Percentiles rank a stretch among this genome's conserved stretches.
Evolutionary conservation across 176 grass and related monocot genomes (phyloP).

Genomic region (Elaeis guineensis): DNA sequence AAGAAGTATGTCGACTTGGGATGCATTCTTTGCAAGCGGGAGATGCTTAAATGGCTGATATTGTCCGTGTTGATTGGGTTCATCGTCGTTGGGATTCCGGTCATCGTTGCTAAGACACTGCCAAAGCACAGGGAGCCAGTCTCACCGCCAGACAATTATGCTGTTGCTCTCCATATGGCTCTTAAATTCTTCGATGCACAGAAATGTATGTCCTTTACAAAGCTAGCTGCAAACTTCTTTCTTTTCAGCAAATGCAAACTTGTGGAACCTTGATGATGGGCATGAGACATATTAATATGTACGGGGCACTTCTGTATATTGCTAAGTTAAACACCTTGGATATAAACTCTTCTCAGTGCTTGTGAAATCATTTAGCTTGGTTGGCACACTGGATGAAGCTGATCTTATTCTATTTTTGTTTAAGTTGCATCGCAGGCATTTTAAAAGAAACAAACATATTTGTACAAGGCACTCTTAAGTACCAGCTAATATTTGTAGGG

Average conservation of each 20-base stretch:
- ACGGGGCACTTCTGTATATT: no score
- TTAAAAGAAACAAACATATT: no score
- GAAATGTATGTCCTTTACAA: conserved; percentile 10
- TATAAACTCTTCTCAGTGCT: no score
- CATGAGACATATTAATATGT: no score
- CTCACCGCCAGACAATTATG: conserved; percentile 2
- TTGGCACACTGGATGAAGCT: no score
- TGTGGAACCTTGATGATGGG: neutral
- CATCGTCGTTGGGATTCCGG: neutral
- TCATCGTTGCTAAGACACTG: neutral
- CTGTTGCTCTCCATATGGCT: conserved; percentile 5
- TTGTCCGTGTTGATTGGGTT: neutral
- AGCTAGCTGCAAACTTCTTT: neutral
- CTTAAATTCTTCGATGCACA: conserved; percentile 26
- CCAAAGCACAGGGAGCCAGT: conserved; percentile 1
- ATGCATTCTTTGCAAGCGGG: neutral
- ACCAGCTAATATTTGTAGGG: no score
- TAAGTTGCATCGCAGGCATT: no score
- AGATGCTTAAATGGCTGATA: conserved; percentile 2
- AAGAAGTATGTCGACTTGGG: conserved; percentile 14
- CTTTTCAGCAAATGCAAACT: neutral
- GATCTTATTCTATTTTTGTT: no score
- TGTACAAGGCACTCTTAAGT: no score
- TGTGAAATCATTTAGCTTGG: no score
- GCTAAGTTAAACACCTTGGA: no score